Conservation (phyloP, 345 rosid genomes). For the Ceriops tagal region DNA sequence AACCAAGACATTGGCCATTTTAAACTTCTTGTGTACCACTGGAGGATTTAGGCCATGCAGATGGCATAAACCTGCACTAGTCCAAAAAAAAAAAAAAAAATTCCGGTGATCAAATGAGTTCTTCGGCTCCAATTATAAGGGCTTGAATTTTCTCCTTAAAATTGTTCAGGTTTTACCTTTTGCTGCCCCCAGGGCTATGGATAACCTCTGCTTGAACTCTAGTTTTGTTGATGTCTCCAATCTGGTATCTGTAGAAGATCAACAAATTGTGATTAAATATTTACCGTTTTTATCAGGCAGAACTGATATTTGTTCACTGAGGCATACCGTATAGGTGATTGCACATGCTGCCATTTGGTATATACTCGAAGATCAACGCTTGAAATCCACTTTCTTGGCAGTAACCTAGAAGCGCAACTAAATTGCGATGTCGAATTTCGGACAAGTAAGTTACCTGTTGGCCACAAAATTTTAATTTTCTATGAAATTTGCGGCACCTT, state of each 20-base stretch:
- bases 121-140: neutral
- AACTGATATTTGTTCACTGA: neutral
- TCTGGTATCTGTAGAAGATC: conserved; percentile 33
- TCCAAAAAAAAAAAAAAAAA: conserved; percentile 17
- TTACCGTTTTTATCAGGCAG: conserved; percentile 3
- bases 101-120: neutral
- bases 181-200: conserved; percentile 63
- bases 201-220: conserved; percentile 62
- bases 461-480: conserved; percentile 12
- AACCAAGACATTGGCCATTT: conserved; percentile 61
- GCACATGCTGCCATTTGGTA: conserved; percentile 63
- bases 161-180: conserved; percentile 44
- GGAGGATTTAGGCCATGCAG: conserved; percentile 58
- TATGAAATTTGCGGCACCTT: neutral
- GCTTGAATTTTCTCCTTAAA: conserved; percentile 2
- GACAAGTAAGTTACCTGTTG: conserved; percentile 50
- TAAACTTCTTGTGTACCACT: conserved; percentile 63
- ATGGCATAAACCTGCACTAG: conserved; percentile 53
- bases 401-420: conserved; percentile 60
- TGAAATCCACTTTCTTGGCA: conserved; percentile 51
- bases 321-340: conserved; percentile 52
- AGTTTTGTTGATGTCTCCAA: conserved; percentile 40
- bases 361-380: conserved; percentile 53
- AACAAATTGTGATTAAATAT: neutral
- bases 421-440: conserved; percentile 51